Evolutionary conservation across 2,329 filamentous ascomycete species (phyloP), one percentile per base, ranked within the genome.

Genomic region (Colletotrichum eleusines): DNA sequence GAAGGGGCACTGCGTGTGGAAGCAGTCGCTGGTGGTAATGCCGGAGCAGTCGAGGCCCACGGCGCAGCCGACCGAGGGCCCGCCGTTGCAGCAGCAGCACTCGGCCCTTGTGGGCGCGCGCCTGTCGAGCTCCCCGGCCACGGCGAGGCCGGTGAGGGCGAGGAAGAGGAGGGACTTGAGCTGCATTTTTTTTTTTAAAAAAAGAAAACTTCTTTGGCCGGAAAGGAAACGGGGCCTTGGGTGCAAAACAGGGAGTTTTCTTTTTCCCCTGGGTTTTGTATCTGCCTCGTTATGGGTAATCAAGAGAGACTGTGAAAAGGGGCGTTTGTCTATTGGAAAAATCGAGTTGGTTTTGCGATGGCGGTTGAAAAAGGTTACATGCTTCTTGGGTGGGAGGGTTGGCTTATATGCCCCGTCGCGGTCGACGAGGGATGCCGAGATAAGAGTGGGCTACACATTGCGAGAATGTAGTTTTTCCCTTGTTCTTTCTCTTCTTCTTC

Each of bases 11-110:
- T 18, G 61, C 12, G 65, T 73, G 31, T 72, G 26, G 46, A 42
- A 48, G 62, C 72, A 72, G 7, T n/a, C 64, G 53, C 63, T 46
- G 51, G 55, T 20, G 26, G 63, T 65, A 58, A 72, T 66, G 33
- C 38, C 55, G 11, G 73, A 51, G 64, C 72, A 73, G 46, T 72
- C 35, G 60, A 61, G 68, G 55, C 44, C 40, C n/a, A 42, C 72
- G 40, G 64, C 51, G 55, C 73, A 73, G 53, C 69, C 71, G 33
- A 74, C 60, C 11, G 58, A 61, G 2, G 71, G 73, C 4, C 60
- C 60, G 42, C 62, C 71, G 62, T 74, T 63, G 64, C 68, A 74
- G 65, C 71, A 67, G 71, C 62, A 69, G 46, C 72, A 69, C 31
- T 74, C 68, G 33, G 68, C 73, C 33, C 68, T 66, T 33, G 72